phyloP scores from a whole-genome alignment of 176 grass and related monocot genomes.

The Melocanna baccifera region DNA sequence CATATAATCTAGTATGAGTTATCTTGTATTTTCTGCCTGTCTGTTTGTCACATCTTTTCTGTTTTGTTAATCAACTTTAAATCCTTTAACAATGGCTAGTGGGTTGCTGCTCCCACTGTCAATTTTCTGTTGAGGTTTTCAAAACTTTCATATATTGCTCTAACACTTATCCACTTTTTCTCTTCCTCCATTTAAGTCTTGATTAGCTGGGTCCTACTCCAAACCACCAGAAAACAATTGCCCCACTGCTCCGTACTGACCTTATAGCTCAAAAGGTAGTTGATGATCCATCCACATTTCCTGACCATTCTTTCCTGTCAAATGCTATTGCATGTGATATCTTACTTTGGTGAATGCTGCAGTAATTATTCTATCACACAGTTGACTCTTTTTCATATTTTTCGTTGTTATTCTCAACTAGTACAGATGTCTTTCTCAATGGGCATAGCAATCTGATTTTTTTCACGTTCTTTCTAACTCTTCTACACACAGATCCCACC shows the following conservation, averaged over 20 bases:
- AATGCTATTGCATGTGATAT: not conserved
- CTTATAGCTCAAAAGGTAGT: conserved; percentile 22
- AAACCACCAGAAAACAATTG: conserved; percentile 20
- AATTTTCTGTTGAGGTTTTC: not conserved
- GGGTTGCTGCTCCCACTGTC: conserved; percentile 8
- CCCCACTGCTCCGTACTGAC: not conserved
- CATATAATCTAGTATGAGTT: conserved; percentile 15
- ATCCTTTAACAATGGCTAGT: not conserved
- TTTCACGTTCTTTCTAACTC: too few relatives aligned
- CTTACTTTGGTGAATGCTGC: not conserved
- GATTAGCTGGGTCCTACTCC: conserved; percentile 26
- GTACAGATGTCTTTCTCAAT: not conserved
- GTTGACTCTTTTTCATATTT: not conserved
- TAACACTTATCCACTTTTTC: not conserved
- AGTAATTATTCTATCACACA: not conserved
- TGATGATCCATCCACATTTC: conserved; percentile 18
- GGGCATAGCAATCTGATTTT: too few relatives aligned
- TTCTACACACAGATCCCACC: not conserved
- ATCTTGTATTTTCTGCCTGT: not conserved
- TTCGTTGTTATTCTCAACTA: not conserved
- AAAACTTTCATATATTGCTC: conserved; percentile 2
- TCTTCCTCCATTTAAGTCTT: conserved; percentile 17
- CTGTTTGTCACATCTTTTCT: conserved; percentile 9
- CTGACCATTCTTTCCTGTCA: not conserved
- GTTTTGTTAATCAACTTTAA: conserved; percentile 28